Conservation (phyloP, 805 yeast genomes). For the Saturnispora saitoi region DNA sequence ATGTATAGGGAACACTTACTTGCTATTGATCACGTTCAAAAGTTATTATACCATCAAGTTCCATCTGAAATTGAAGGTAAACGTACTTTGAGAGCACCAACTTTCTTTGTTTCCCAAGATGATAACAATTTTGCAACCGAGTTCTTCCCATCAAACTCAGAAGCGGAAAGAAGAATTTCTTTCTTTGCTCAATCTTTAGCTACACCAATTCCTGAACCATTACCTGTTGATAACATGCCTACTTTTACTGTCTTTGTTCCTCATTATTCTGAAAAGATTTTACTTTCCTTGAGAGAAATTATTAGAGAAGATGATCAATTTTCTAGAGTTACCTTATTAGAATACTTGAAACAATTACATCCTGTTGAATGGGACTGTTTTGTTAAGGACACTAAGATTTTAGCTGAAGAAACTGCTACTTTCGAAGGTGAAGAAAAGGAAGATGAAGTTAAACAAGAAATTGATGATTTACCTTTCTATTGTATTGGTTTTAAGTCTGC, state of each 20-base stretch:
- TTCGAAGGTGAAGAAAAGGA: conserved; percentile 63
- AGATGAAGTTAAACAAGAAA: conserved; percentile 63
- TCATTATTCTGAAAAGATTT: conserved; percentile 91
- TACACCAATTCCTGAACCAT: conserved; percentile 97
- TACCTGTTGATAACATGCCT: conserved; percentile 99
- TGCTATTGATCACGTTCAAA: conserved; percentile 98
- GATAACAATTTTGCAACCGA: conserved; percentile 91
- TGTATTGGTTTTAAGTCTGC: conserved; percentile 97
- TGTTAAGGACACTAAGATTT: conserved; percentile 88
- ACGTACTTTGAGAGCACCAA: conserved; percentile 97
- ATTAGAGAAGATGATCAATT: conserved; percentile 96
- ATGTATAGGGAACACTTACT: conserved; percentile 99
- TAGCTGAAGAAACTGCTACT: conserved; percentile 91
- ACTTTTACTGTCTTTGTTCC: conserved; percentile 96
- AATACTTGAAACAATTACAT: conserved; percentile 88
- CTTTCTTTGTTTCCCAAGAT: conserved; percentile 96
- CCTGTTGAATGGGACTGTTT: conserved; percentile 98
- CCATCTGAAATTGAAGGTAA: conserved; percentile 97
- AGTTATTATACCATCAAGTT: conserved; percentile 94
- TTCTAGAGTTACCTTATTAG: conserved; percentile 88
- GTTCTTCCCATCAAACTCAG: conserved; percentile 94
- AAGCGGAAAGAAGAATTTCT: conserved; percentile 98
- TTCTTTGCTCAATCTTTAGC: conserved; percentile 99
- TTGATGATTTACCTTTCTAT: conserved; percentile 88
- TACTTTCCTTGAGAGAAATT: conserved; percentile 88